A percentile compares a stretch with the other conserved stretches of the same genome.
phyloP scores from a whole-genome alignment of 2,329 filamentous ascomycete species.

The Claviceps sp. region DNA sequence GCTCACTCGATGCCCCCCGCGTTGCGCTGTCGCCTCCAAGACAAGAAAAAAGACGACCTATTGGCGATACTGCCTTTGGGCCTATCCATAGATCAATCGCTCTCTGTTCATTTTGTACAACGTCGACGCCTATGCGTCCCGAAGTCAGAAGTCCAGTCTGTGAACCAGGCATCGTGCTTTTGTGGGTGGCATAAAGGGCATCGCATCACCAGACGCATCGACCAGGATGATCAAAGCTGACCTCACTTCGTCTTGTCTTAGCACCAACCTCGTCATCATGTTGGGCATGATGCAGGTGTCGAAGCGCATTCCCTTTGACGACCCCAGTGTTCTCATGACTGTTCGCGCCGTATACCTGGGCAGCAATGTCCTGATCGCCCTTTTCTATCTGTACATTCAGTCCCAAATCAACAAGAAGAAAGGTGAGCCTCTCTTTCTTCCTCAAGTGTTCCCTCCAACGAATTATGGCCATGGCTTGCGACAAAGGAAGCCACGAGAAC shows the following conservation, averaged over 20 bases:
- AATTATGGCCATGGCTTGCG: not conserved
- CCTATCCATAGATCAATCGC: not conserved
- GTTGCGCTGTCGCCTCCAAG: not conserved
- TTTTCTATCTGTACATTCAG: constrained; percentile 77
- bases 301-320: constrained; percentile 89
- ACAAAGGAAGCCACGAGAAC: not conserved
- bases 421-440: constrained; percentile 44
- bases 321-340: constrained; percentile 48
- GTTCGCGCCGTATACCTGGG: constrained; percentile 41
- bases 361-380: constrained; percentile 69
- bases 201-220: not conserved
- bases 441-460: not conserved
- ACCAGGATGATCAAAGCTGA: constrained; percentile 11
- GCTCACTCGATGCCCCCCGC: not conserved
- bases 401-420: constrained; percentile 88
- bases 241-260: constrained; percentile 22
- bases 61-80: not conserved
- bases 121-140: not conserved
- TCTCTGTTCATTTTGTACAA: not conserved
- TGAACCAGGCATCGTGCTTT: not conserved
- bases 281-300: constrained; percentile 97
- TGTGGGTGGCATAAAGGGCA: not conserved
- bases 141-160: not conserved
- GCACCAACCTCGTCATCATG: constrained; percentile 88
- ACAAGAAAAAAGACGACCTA: not conserved